Base-by-base conservation (phyloP, 441 rosid genomes). In the Populus hybrid region DNA sequence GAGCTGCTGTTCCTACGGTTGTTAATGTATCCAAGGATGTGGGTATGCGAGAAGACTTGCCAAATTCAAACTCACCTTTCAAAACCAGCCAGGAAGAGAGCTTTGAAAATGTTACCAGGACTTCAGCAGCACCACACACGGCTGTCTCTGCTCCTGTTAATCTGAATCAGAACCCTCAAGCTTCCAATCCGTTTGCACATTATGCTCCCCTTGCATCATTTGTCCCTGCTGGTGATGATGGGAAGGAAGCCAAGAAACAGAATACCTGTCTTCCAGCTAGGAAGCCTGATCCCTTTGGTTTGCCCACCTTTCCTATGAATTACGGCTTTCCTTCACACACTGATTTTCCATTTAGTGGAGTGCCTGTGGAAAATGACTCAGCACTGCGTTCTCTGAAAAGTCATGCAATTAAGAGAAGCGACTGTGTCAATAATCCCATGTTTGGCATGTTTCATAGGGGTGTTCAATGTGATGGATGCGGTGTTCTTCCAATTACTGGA, bases 381-480 rank as follows among this genome's bases (percentile, higher is more conserved):
- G 23, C 69, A 70, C 7, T 71, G 26, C 84, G 69, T 21, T 78
- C 79, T 34, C 70, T 32, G 67, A 3, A 66, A 67, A 9, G 18
- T 23, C 59, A 74, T 42, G 82, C 80, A 6, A 24, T 69, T 53
- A 84, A 83, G 77, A 86, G 84, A 77, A 81, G 76, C 82, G 21
- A 40, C 79, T 70, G 57, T 75, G 78, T 70, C 28, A 46, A 36
- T 72, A 90, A 87, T 84, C 74, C 79, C 65, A 32, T 79, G 34
- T 81, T 81, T 59, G 91, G 89, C 72, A 80, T 85, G 74, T 89
- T 92, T 78, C 99, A 94, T 80, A 90, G 71, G 82, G 97, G 97
- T 46, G 86, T 96, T 75, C 89, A 83, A 4, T 94, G 99, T 80
- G 98, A 92, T 79, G 94, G 91, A 21, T 96, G 99, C 84, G 98